Evolutionary conservation across 345 rosid species (phyloP).

Genomic region (Corymbia maculata): DNA sequence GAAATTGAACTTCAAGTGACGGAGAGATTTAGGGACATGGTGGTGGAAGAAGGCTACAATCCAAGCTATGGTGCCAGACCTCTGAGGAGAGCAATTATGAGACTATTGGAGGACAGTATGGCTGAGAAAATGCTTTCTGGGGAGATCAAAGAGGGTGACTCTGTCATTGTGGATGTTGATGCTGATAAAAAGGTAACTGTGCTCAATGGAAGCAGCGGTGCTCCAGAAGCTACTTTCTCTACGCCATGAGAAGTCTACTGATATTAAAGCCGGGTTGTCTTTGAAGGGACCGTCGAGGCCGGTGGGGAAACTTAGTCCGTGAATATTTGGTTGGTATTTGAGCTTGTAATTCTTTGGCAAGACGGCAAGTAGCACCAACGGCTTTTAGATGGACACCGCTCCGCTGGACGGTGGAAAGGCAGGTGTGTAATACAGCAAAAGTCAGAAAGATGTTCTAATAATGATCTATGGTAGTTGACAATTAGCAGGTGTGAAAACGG

Average conservation of each 20-base stretch:
- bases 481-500: neutral
- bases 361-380: neutral
- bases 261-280: neutral
- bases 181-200: constrained; percentile 25
- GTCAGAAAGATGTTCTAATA: neutral
- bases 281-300: neutral
- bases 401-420: neutral
- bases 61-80: constrained; percentile 64
- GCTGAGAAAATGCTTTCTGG: constrained; percentile 47
- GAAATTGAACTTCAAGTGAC: constrained; percentile 44
- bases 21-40: constrained; percentile 27
- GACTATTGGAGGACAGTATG: constrained; percentile 43
- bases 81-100: constrained; percentile 44
- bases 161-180: constrained; percentile 38
- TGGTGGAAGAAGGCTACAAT: constrained; percentile 44
- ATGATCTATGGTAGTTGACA: neutral
- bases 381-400: neutral
- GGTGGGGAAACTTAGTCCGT: neutral
- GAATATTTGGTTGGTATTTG: neutral
- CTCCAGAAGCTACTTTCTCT: neutral
- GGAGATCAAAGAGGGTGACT: constrained; percentile 36
- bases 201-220: constrained; percentile 10
- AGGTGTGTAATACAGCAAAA: neutral
- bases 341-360: neutral
- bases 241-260: neutral